These are phyloP conservation scores for Hypoxylon rickii DNA, from an alignment of 495 filamentous ascomycete species.

Conservation along the genomic window DNA sequence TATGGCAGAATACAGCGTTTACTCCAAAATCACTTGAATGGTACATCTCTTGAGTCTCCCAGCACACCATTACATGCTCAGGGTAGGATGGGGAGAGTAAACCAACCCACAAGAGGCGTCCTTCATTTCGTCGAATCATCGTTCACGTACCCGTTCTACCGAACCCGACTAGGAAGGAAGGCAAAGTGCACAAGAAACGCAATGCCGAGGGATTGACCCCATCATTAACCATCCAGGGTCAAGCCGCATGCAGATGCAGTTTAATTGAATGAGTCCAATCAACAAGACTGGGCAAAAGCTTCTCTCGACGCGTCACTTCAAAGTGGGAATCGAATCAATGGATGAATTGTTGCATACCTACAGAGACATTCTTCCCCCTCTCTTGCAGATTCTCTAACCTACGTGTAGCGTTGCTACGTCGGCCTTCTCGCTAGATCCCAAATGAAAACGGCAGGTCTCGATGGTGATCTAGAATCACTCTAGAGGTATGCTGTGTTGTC, in stretches of 20 bases:
- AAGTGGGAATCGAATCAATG: conserved; percentile 6
- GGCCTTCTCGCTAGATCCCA: conserved; percentile 12
- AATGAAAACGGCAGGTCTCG: conserved; percentile 32
- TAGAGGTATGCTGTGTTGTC: conserved; percentile 20
- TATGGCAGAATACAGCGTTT: too few relatives aligned
- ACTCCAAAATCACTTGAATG: conserved; percentile 26
- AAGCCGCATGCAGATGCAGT: conserved; percentile 31
- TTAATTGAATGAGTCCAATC: conserved; percentile 26
- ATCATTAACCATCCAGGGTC: conserved; percentile 17
- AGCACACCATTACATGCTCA: conserved; percentile 11
- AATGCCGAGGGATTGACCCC: conserved; percentile 29
- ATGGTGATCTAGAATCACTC: conserved; percentile 28
- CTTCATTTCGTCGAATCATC: conserved; percentile 28
- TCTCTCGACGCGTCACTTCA: conserved; percentile 34
- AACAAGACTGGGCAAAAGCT: conserved; percentile 11
- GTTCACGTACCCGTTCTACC: conserved; percentile 26
- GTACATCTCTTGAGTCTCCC: neutral
- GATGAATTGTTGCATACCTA: conserved; percentile 25
- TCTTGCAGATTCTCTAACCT: conserved; percentile 15
- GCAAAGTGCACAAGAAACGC: conserved; percentile 22
- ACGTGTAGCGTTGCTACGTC: conserved; percentile 14
- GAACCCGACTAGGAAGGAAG: conserved; percentile 33
- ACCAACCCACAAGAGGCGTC: conserved; percentile 12
- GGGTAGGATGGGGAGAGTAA: conserved; percentile 22
- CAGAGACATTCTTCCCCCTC: conserved; percentile 7